Evolutionary conservation across 2,329 filamentous ascomycete species (phyloP).

Genomic region (Fusarium sp.): DNA sequence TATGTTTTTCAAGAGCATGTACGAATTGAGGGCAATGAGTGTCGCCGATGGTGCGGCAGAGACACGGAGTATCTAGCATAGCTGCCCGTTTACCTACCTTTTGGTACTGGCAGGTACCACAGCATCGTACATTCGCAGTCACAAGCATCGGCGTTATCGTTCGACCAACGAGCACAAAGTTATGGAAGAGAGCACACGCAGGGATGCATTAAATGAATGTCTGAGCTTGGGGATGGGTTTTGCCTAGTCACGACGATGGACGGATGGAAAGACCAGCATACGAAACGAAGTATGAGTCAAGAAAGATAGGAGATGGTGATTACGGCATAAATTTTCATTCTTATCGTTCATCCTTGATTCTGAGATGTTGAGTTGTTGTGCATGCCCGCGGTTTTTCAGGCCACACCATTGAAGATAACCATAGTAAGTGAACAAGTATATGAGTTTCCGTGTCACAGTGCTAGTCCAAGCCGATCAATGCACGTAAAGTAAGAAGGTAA

Average conservation of each 20-base stretch:
- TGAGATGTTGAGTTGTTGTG: not conserved
- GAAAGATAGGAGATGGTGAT: slow-evolving; percentile 16
- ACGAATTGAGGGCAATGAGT: slow-evolving; percentile 8
- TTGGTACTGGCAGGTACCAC: slow-evolving; percentile 10
- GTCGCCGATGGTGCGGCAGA: not conserved
- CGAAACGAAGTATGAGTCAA: slow-evolving; percentile 1
- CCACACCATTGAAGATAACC: not conserved
- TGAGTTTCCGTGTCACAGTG: not conserved
- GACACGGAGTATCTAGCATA: slow-evolving; percentile 25
- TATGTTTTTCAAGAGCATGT: slow-evolving; percentile 9
- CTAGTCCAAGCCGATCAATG: not conserved
- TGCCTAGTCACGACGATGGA: slow-evolving; percentile 7
- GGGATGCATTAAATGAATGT: slow-evolving; percentile 1
- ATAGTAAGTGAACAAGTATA: not conserved
- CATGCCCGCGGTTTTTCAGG: not conserved
- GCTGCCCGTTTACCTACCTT: slow-evolving; percentile 11
- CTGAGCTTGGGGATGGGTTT: not conserved
- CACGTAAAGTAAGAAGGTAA: not conserved
- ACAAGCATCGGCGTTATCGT: slow-evolving; percentile 4
- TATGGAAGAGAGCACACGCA: slow-evolving; percentile 15
- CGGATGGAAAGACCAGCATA: slow-evolving; percentile 5
- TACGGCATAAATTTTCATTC: slow-evolving; percentile 29
- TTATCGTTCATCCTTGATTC: slow-evolving; percentile 7
- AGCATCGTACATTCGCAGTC: slow-evolving; percentile 20
- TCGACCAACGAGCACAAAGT: not conserved